These are phyloP conservation scores for Trichoderma pleuroti DNA, from an alignment of 2,329 filamentous ascomycete species.

Conservation along the genomic window DNA sequence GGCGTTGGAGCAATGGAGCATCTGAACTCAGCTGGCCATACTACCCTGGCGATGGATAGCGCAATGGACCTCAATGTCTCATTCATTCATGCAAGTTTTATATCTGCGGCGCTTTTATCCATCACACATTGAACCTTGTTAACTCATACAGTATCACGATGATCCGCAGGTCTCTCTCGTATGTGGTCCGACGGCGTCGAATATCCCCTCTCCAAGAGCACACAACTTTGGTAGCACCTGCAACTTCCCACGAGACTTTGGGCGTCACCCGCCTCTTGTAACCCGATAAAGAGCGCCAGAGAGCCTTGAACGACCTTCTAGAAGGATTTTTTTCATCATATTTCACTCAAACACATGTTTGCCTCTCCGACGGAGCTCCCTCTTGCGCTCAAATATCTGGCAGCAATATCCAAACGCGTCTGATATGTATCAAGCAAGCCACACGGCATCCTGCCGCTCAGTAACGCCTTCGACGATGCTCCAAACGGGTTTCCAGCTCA, in stretches of 20 bases:
- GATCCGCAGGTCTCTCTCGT: background rate
- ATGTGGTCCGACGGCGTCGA: slow-evolving; percentile 18
- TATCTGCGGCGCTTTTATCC: background rate
- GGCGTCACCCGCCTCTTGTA: background rate
- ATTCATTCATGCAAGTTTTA: background rate
- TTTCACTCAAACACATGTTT: background rate
- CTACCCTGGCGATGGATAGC: background rate
- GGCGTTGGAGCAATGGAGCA: background rate
- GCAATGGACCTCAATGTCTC: background rate
- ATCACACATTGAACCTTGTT: background rate
- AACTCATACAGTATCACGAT: slow-evolving; percentile 1
- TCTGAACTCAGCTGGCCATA: background rate
- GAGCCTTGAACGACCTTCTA: background rate
- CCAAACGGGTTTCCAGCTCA: background rate
- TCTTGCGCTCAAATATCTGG: background rate
- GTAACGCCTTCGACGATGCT: background rate
- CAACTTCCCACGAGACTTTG: slow-evolving; percentile 13
- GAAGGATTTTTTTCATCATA: background rate
- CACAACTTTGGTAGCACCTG: slow-evolving; percentile 8
- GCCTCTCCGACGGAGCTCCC: background rate
- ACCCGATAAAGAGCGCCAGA: background rate
- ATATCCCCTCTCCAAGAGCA: background rate
- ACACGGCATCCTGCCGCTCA: background rate
- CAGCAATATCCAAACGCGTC: background rate
- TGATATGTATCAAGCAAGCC: slow-evolving; percentile 3